phyloP scores from a whole-genome alignment of 768 basidiomycete genomes.

The Mycena leptocephala region DNA sequence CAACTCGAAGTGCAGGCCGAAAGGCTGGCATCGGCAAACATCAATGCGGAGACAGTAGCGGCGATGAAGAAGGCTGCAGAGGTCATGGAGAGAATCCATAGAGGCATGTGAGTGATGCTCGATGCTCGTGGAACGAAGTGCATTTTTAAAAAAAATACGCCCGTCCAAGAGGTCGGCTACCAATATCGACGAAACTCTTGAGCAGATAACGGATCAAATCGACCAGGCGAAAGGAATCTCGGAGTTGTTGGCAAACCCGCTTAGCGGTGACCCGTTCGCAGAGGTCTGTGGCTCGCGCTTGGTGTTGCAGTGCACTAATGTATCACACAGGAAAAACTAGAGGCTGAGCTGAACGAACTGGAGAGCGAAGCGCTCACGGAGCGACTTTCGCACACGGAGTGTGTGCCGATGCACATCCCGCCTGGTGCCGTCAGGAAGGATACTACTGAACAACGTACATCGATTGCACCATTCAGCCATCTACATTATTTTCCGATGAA shows the following conservation, averaged over 20 bases:
- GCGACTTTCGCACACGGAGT: slow-evolving; percentile 86
- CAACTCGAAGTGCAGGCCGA: slow-evolving; percentile 97
- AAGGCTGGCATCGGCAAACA: slow-evolving; percentile 97
- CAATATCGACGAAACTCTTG: slow-evolving; percentile 92
- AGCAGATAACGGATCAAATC: slow-evolving; percentile 88
- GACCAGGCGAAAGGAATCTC: slow-evolving; percentile 94
- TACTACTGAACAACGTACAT: not conserved
- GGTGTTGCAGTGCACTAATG: slow-evolving; percentile 12
- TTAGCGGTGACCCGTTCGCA: slow-evolving; percentile 78
- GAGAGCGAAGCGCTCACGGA: slow-evolving; percentile 92
- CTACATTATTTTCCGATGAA: no score
- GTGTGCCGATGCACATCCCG: slow-evolving; percentile 89
- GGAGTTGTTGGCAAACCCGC: slow-evolving; percentile 85
- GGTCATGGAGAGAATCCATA: slow-evolving; percentile 91
- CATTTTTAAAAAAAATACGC: not conserved
- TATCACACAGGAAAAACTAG: slow-evolving; percentile 77
- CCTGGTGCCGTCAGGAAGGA: slow-evolving; percentile 54
- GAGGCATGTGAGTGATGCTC: slow-evolving; percentile 78
- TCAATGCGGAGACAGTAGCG: slow-evolving; percentile 96
- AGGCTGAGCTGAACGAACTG: slow-evolving; percentile 85
- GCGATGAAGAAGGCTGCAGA: slow-evolving; percentile 96
- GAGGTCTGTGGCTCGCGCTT: slow-evolving; percentile 56
- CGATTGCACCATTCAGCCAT: no score
- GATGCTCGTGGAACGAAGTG: not conserved
- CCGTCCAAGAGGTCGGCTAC: slow-evolving; percentile 74